phyloP scores from a whole-genome alignment of 441 rosid genomes.

The Croton setiger region DNA sequence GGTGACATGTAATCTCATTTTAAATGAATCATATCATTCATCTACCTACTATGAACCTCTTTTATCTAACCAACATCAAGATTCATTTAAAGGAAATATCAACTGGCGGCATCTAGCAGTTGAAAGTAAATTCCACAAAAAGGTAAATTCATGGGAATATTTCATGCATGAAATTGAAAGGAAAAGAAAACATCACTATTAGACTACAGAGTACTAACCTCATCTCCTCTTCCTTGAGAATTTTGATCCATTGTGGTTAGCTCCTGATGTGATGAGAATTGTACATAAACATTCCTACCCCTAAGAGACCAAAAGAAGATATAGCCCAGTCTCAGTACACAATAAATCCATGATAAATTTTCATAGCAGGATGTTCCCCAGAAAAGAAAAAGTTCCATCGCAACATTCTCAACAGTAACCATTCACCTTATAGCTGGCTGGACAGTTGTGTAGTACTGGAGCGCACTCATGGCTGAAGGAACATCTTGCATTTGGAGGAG shows the following conservation, averaged over 20 bases:
- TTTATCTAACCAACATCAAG: background rate
- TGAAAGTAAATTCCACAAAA: background rate
- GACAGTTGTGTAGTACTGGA: conserved; percentile 74
- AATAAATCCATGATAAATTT: conserved; percentile 6
- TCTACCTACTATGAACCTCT: background rate
- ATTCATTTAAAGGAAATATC: background rate
- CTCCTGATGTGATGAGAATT: conserved; percentile 98
- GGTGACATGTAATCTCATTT: background rate
- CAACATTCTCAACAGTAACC: background rate
- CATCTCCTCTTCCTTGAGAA: conserved; percentile 90
- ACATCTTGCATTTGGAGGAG: conserved; percentile 98
- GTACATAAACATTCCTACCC: conserved; percentile 96
- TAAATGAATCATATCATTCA: background rate
- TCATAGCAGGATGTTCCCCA: background rate
- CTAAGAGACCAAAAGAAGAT: conserved; percentile 32
- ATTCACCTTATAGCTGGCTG: conserved; percentile 86
- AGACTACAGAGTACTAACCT: conserved; percentile 52
- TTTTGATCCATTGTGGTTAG: conserved; percentile 93
- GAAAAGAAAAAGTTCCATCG: background rate
- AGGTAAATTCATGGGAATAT: background rate
- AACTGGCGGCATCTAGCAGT: conserved; percentile 2
- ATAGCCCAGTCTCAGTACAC: background rate
- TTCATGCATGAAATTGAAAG: conserved; percentile 5
- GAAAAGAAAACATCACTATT: conserved; percentile 7
- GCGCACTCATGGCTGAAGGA: conserved; percentile 76